A percentile compares a stretch with the other conserved stretches of the same genome.
phyloP scores from a whole-genome alignment of 495 filamentous ascomycete species.

The Hypoxylon subgilvum region DNA sequence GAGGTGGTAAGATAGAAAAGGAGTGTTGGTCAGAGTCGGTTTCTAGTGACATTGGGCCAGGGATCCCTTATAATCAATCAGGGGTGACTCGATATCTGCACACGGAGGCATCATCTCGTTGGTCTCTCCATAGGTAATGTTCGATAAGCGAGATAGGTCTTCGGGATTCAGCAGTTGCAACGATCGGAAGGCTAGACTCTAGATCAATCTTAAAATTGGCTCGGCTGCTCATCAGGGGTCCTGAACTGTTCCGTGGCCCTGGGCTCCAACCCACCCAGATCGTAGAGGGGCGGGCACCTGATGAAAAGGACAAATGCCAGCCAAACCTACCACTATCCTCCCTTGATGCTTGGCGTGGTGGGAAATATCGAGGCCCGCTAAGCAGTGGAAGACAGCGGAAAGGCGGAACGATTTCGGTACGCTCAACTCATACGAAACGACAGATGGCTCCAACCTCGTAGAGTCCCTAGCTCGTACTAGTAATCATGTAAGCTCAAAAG shows the following conservation, averaged over 20 bases:
- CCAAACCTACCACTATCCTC: background rate
- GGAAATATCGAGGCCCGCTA: conserved; percentile 12
- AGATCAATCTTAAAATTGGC: conserved; percentile 4
- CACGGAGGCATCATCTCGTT: background rate
- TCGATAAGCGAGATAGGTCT: conserved; percentile 6
- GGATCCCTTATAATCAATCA: too few species aligned
- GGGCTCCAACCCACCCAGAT: conserved; percentile 18
- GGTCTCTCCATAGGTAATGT: background rate
- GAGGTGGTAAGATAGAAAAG: too few species aligned
- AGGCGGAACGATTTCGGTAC: conserved; percentile 24
- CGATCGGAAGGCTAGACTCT: background rate
- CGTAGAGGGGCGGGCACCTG: background rate
- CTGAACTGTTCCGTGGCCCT: conserved; percentile 15
- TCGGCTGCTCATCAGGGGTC: background rate
- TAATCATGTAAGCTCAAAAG: conserved; percentile 36
- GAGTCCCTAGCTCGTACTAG: conserved; percentile 26
- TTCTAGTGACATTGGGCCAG: too few species aligned
- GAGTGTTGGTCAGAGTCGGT: too few species aligned
- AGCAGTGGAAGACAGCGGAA: conserved; percentile 31
- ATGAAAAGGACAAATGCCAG: background rate
- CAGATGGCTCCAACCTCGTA: conserved; percentile 4
- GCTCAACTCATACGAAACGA: conserved; percentile 13
- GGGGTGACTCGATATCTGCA: conserved; percentile 5
- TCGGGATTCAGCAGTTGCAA: background rate
- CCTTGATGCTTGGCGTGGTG: conserved; percentile 23